Evolutionary conservation across 1,284 basidiomycete species (phyloP), one percentile per base, ranked within the genome.

Genomic region (Cryptococcus sp.): DNA sequence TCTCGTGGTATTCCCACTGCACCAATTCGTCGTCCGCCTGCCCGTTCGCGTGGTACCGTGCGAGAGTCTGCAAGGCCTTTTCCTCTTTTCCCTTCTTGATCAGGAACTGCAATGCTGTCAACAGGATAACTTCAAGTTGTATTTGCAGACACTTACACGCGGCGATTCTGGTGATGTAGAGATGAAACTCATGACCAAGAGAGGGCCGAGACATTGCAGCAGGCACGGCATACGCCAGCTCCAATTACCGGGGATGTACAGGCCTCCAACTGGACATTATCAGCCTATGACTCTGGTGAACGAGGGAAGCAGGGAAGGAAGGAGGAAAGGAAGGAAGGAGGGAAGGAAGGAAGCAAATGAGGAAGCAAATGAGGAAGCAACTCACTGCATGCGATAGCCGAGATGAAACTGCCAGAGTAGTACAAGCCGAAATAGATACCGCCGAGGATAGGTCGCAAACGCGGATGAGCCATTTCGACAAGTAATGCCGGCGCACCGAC

Each of bases 1-100:
- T 80, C 61, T 81, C 80, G 35, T 70, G 59, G 40, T 72, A 64
- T 60, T 81, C 80, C 59, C 71, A 74, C 7, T 68, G 56, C 3
- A 80, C 75, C 16, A 81, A 67, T 15, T 72, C 68, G 59, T 80
- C 78, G 46, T 76, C 58, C 48, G 61, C 50, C 50, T 71, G 60
- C 13, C 72, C 74, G 56, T 70, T 83, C 3, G 86, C 85, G 68
- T 89, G 87, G 65, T 86, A 88, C 59, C 83, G 84, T 16, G 83
- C 82, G 5, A 88, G 80, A 27, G 85, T 80, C 7, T 66, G 72
- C 50, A 78, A 79, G 0, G 86, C 86, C 44, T 86, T 82, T 0
- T 82, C 79, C 3, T 75, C 73, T 17, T 82, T 77, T 15, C 83
- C 84, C 50, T 81, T 82, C 17, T 82, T 83, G 15, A 88, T 35